phyloP scores from a whole-genome alignment of 306 rosid genomes.

The Pyrus pyrifolia region DNA sequence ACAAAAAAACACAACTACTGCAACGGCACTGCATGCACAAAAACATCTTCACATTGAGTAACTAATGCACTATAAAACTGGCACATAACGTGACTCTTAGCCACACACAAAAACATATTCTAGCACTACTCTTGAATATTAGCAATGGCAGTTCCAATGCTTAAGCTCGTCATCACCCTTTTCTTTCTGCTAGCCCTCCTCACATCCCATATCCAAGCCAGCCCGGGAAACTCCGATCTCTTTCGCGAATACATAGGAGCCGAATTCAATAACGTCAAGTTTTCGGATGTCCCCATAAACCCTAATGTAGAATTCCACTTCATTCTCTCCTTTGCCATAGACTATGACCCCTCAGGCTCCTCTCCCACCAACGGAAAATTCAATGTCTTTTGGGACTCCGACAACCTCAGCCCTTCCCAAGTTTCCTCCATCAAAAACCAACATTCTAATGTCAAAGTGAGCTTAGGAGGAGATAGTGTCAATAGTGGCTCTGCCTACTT shows the following conservation, averaged over 20 bases:
- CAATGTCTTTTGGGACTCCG: conserved; percentile 58
- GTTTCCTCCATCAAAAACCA: conserved; percentile 47
- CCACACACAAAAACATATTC: not conserved
- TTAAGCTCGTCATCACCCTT: conserved; percentile 23
- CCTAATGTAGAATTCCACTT: conserved; percentile 58
- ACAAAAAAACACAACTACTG: not conserved
- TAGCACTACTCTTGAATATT: not conserved
- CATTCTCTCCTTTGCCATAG: conserved; percentile 73
- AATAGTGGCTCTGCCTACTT: conserved; percentile 23
- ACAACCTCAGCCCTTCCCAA: conserved; percentile 57
- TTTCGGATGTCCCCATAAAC: conserved; percentile 61
- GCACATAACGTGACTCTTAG: not conserved
- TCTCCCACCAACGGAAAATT: conserved; percentile 65
- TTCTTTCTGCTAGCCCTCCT: conserved; percentile 24
- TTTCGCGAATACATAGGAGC: conserved; percentile 86
- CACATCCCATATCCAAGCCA: conserved; percentile 11
- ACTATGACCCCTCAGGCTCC: conserved; percentile 53
- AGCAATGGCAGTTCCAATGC: conserved; percentile 28
- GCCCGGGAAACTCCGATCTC: conserved; percentile 30
- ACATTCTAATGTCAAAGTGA: conserved; percentile 62
- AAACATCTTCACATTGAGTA: not conserved
- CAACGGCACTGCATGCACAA: not conserved
- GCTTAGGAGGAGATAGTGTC: conserved; percentile 69
- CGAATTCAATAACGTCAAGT: conserved; percentile 47
- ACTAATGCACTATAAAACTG: not conserved